Conservation (phyloP, 345 rosid genomes). For the Hypericum perforatum region DNA sequence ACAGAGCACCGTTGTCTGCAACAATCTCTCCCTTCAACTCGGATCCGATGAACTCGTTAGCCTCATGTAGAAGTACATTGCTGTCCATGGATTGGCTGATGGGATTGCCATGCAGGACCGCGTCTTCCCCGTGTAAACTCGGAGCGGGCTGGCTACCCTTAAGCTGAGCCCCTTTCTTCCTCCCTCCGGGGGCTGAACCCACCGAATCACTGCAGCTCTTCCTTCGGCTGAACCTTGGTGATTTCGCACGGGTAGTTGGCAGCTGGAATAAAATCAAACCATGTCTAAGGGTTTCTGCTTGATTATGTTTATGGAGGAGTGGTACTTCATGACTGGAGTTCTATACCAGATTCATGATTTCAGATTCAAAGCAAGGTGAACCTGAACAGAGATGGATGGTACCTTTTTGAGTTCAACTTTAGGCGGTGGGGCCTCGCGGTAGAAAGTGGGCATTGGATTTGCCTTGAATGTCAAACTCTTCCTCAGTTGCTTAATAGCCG, state of each 20-base stretch:
- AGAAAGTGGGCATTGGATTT: slow-evolving; percentile 35
- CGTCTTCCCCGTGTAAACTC: slow-evolving; percentile 14
- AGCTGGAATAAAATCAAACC: slow-evolving; percentile 11
- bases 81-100: slow-evolving; percentile 15
- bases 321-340: background rate
- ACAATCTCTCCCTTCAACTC: slow-evolving; percentile 23
- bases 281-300: background rate
- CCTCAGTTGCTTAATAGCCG: slow-evolving; percentile 30
- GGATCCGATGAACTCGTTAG: slow-evolving; percentile 10
- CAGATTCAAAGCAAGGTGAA: too few relatives aligned
- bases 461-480: slow-evolving; percentile 31
- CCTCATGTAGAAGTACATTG: slow-evolving; percentile 19
- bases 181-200: slow-evolving; percentile 9
- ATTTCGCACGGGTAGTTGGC: slow-evolving; percentile 32
- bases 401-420: slow-evolving; percentile 33
- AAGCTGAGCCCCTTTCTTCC: background rate
- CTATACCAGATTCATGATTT: too few relatives aligned
- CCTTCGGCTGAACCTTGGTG: slow-evolving; percentile 26
- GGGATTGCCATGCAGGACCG: slow-evolving; percentile 12
- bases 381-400: background rate
- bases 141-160: slow-evolving; percentile 16
- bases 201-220: slow-evolving; percentile 17
- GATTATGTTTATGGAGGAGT: background rate
- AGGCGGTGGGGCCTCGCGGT: slow-evolving; percentile 26
- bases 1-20: slow-evolving; percentile 19